These are phyloP conservation scores for Durusdinium trenchii DNA, from an alignment of 73 alveolate species.

Conservation along the genomic window DNA sequence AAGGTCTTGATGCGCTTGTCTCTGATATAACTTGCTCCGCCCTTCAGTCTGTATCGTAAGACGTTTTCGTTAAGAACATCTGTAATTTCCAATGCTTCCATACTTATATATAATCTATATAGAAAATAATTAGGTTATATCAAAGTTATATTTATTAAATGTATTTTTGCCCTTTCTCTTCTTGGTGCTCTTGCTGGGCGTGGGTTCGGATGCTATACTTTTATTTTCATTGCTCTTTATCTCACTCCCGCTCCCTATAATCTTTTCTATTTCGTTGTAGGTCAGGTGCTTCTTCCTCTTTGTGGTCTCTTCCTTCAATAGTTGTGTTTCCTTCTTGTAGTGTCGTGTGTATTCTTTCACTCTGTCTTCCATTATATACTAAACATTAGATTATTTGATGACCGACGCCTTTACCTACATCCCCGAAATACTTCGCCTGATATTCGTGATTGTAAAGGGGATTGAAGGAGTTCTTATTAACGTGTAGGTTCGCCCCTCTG, in stretches of 20 bases:
- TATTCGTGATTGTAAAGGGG: constrained; percentile 46
- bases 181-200: background rate
- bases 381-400: background rate
- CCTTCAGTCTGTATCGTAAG: constrained; percentile 23
- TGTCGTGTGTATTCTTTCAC: background rate
- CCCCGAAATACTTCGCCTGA: constrained; percentile 27
- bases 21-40: constrained; percentile 16
- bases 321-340: constrained; percentile 16
- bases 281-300: constrained; percentile 43
- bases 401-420: background rate
- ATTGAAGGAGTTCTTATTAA: constrained; percentile 17
- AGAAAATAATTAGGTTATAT: constrained; percentile 11
- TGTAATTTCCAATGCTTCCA: constrained; percentile 75
- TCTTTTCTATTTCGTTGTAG: constrained; percentile 48
- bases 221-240: constrained; percentile 39
- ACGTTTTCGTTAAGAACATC: constrained; percentile 70
- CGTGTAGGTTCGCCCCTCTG: constrained; percentile 7
- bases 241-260: constrained; percentile 34
- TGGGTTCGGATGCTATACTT: constrained; percentile 17
- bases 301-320: constrained; percentile 6
- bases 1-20: constrained; percentile 37
- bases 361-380: constrained; percentile 31
- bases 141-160: constrained; percentile 35
- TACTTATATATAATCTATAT: constrained; percentile 38
- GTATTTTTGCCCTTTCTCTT: constrained; percentile 5